Base-by-base conservation (phyloP, 1,139 yeast genomes). In the Blastobotrys serpentis region DNA sequence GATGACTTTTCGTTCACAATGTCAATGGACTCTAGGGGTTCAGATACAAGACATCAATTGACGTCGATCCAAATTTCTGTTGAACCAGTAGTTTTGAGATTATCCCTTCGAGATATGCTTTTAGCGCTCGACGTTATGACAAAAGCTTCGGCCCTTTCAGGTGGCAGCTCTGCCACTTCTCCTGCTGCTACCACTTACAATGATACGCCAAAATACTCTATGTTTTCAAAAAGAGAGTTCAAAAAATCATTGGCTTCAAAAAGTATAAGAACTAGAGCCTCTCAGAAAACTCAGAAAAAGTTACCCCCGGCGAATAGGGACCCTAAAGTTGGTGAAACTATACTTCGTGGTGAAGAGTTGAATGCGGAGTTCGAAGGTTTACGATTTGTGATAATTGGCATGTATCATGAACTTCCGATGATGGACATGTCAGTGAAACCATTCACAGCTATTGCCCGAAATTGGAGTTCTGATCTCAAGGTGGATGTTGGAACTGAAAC, bases 331-430 rank as follows among this genome's bases (percentile, higher is more conserved):
- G 30, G 29, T 17, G 33, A 19, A 2, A 45, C 44, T 3, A 34
- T 45, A 11, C 63, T 87, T 6, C 78, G 81, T 51, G 90, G 86
- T 0, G 98, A 92, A 65, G 82, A 80, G 43, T 67, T 92, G 48
- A 74, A 69, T 43, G 85, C 85, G 0, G 81, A 81, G 45, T 69
- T 89, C 56, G 94, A 88, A 18, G 98, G 98, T 0, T 64, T 88
- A 53, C 76, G 98, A 54, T 71, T 92, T 52, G 95, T 94, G 1
- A 71, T 92, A 44, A 88, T 94, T 58, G 98, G 98, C 58, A 95
- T 88, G 65, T 84, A 88, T 43, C 95, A 92, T 63, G 98, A 92
- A 65, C 74, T 94, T 52, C 98, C 99, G 0, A 85, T 92, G 38
- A 62, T 89, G 14, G 98, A 94, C 67, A 73, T 88, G 77, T 79